Evolutionary conservation across 192 early-diverging fungal species (phyloP), one percentile per base, ranked within the genome.

Genomic region (Globomyces pollinis-pini): DNA sequence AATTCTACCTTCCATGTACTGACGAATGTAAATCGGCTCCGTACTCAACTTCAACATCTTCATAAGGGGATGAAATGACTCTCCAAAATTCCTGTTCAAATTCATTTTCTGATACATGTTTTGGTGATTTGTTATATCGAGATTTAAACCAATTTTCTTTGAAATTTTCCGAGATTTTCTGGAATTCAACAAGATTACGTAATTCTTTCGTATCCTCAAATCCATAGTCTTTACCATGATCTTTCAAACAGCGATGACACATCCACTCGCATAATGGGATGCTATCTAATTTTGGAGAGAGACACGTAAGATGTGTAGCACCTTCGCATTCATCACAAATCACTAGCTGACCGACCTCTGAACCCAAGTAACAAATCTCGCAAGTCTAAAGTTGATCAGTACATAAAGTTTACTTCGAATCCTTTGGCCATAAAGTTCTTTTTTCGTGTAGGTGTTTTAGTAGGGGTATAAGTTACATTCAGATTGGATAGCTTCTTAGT

Each of bases 81-180:
- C 90, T 67, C 95, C 93, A 98, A 65, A 98, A 98, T 69, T 95
- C 93, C 11, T 76, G 59, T 68, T 98, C 95, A 16, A 87, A 80
- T 23, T 85, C 83, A 38, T 87, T 80, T 62, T 98, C 94, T 0
- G 83, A 69, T 2, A 88, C 77, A 18, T 20, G 15, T 5, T 42
- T 13, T 15, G n/a, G n/a, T 1, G 41, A 20, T 18, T 18, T 42
- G 15, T 42, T 20, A n/a, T 42, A 42, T 79, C 68, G 20, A 68
- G 70, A 41, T 35, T 68, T 61, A 72, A 92, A 91, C 72, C 79
- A 90, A 5, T 68, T 53, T 30, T 81, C 72, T 73, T 96, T 96
- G 67, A 96, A 98, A 13, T 68, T 71, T 50, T 91, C 78, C 60
- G 86, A 81, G 42, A 86, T 80, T 38, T 78, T 59, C 64, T 91